These are phyloP conservation scores for Westerdykella ornata DNA, from an alignment of 2,329 filamentous ascomycete species.

Conservation along the genomic window DNA sequence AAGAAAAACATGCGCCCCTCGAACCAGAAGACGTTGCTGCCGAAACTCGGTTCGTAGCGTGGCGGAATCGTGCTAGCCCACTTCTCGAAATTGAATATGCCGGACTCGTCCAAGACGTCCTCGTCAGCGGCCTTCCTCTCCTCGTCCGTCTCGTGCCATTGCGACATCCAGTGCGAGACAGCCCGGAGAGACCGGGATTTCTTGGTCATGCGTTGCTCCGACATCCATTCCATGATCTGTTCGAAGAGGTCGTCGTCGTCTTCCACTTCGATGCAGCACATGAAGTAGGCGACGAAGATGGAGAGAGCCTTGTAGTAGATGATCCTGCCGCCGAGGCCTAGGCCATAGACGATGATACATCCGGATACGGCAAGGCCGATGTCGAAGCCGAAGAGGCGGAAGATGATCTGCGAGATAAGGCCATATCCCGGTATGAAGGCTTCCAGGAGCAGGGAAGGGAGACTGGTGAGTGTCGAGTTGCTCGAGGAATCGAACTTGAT, in stretches of 20 bases:
- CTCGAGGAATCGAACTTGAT: neutral
- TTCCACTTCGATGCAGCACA: conserved; percentile 41
- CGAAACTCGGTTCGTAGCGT: conserved; percentile 46
- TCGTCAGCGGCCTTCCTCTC: conserved; percentile 29
- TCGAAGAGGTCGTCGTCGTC: conserved; percentile 41
- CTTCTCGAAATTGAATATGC: conserved; percentile 46
- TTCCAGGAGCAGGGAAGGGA: conserved; percentile 45
- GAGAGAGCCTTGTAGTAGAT: conserved; percentile 27
- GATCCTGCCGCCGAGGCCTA: conserved; percentile 35
- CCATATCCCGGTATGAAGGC: conserved; percentile 48
- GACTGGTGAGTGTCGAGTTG: conserved; percentile 24
- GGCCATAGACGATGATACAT: conserved; percentile 39
- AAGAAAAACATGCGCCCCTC: conserved; percentile 40
- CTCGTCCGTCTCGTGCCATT: conserved; percentile 30
- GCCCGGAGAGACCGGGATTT: conserved; percentile 37
- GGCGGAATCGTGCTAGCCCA: conserved; percentile 45
- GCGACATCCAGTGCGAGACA: conserved; percentile 34
- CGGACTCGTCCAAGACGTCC: conserved; percentile 35
- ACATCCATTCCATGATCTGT: conserved; percentile 41
- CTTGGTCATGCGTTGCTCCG: conserved; percentile 36
- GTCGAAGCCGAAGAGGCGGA: conserved; percentile 42
- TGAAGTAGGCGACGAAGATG: conserved; percentile 35
- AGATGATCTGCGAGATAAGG: conserved; percentile 41
- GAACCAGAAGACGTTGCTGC: conserved; percentile 41
- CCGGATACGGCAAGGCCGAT: conserved; percentile 43